Percentiles rank a stretch among this genome's conserved stretches.
Evolutionary conservation across 495 filamentous ascomycete species (phyloP).

Genomic region (Lasiosphaeria ovina): DNA sequence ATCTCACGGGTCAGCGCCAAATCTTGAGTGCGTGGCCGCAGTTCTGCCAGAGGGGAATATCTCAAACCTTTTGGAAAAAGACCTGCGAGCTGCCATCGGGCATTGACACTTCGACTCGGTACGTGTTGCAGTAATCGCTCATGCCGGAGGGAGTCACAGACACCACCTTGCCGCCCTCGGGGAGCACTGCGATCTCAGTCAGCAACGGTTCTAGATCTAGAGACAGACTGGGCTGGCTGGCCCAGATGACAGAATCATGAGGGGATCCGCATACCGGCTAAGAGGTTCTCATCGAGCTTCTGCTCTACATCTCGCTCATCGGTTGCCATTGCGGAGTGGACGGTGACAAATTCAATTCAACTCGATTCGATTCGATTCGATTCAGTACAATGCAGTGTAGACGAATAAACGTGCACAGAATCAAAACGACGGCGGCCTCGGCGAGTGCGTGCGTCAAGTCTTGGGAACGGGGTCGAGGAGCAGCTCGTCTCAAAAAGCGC

Average conservation of each 20-base stretch:
- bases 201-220: background rate
- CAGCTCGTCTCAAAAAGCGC: too few relatives aligned
- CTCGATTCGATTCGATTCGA: conserved; percentile 2
- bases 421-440: too few relatives aligned
- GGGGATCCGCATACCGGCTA: conserved; percentile 12
- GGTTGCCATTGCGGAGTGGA: conserved; percentile 15
- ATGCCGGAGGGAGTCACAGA: conserved; percentile 20
- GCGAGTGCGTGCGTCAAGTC: too few relatives aligned
- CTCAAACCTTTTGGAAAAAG: conserved; percentile 20
- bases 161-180: conserved; percentile 18
- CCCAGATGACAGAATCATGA: background rate
- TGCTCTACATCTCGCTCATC: conserved; percentile 16
- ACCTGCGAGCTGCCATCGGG: conserved; percentile 17
- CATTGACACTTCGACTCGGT: conserved; percentile 22
- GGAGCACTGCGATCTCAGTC: conserved; percentile 13
- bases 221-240: too few relatives aligned
- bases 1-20: too few relatives aligned
- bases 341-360: background rate
- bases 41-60: background rate
- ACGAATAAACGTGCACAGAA: too few relatives aligned
- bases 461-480: too few relatives aligned
- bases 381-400: too few relatives aligned
- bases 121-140: conserved; percentile 25
- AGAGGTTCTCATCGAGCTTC: conserved; percentile 19
- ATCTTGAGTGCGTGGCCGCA: too few relatives aligned